phyloP scores from a whole-genome alignment of 2,329 filamentous ascomycete species.

The Tolypocladium ovalisporum region DNA sequence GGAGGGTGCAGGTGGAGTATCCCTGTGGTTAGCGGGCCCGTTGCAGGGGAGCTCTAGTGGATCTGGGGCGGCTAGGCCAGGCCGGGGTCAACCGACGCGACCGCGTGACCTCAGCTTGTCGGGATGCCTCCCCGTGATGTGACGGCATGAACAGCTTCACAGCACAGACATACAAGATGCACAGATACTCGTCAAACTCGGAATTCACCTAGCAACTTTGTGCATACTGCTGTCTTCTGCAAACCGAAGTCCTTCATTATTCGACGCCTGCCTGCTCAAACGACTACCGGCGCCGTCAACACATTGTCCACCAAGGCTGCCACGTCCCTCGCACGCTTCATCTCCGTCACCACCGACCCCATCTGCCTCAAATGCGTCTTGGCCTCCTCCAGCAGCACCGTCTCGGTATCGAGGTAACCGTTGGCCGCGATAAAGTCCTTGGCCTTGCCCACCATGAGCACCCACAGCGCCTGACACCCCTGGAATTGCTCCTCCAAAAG shows the following conservation, averaged over 20 bases:
- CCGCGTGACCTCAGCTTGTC: background rate
- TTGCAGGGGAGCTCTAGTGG: background rate
- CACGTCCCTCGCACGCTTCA: background rate
- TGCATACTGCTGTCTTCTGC: no score
- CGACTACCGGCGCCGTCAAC: background rate
- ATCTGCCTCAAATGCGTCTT: background rate
- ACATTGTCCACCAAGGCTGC: background rate
- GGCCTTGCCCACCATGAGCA: constrained; percentile 2
- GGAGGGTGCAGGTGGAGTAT: background rate
- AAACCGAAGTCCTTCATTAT: no score
- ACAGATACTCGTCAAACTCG: no score
- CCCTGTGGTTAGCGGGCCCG: background rate
- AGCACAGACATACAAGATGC: background rate
- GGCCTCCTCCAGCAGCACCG: background rate
- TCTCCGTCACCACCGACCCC: background rate
- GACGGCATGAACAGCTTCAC: background rate
- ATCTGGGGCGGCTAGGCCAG: background rate
- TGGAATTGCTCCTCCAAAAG: constrained; percentile 1
- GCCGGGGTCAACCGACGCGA: background rate
- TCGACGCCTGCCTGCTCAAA: background rate
- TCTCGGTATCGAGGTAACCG: background rate
- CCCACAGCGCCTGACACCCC: constrained; percentile 1
- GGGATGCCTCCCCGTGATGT: background rate
- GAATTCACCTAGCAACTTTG: no score
- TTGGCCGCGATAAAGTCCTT: background rate